Evolutionary conservation across 2,329 filamentous ascomycete species (phyloP).

Genomic region (Coleophoma eucalyptorum): DNA sequence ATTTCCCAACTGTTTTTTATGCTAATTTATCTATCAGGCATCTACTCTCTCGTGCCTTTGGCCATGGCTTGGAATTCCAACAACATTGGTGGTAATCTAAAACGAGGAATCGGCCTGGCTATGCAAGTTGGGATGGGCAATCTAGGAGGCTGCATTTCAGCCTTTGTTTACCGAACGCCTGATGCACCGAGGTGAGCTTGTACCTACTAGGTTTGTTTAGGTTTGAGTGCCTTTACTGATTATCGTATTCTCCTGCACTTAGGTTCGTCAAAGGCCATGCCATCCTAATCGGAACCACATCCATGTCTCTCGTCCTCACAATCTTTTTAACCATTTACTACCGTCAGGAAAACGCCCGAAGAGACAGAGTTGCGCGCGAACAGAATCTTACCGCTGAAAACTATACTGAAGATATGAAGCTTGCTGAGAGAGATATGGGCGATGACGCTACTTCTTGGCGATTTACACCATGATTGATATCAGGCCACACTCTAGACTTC

Average conservation of each 20-base stretch:
- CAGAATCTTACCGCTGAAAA: conserved; percentile 41
- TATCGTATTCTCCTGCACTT: neutral
- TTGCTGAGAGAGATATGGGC: conserved; percentile 47
- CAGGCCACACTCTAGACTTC: too few relatives aligned
- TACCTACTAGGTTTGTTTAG: neutral
- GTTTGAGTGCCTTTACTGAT: neutral
- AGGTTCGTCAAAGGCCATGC: conserved; percentile 41
- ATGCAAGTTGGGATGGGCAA: conserved; percentile 41
- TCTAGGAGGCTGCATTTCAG: conserved; percentile 39
- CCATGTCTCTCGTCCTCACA: conserved; percentile 46
- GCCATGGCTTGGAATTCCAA: conserved; percentile 40
- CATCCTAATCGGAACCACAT: conserved; percentile 36
- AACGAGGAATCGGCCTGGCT: conserved; percentile 40
- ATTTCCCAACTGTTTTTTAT: neutral
- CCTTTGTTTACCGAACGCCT: conserved; percentile 42
- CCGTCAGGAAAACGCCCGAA: conserved; percentile 49
- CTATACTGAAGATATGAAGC: conserved; percentile 50
- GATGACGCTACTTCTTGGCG: conserved; percentile 54
- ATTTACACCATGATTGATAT: conserved; percentile 32
- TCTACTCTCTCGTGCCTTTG: conserved; percentile 41
- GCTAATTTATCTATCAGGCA: conserved; percentile 20
- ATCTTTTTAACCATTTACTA: conserved; percentile 55
- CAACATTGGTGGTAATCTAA: conserved; percentile 35
- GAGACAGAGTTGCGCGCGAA: conserved; percentile 34
- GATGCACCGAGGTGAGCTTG: conserved; percentile 26